A percentile compares a stretch with the other conserved stretches of the same genome.
Conservation (phyloP, 2,329 filamentous ascomycete species). For the Knufia petricola region DNA sequence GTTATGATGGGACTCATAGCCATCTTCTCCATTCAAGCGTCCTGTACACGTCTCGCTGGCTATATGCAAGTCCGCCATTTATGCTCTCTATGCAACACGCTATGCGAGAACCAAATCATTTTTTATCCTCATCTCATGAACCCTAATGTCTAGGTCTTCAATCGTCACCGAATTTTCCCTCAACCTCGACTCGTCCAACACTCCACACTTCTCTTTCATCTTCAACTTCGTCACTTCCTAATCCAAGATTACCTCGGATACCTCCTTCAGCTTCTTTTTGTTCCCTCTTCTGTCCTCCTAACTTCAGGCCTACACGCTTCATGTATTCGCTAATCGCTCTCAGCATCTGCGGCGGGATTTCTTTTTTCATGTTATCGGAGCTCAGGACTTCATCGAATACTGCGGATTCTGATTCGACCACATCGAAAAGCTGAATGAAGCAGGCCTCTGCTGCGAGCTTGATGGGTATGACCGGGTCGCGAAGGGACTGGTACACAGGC, state of each 20-base stretch:
- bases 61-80: no score
- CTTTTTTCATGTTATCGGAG: slow-evolving; percentile 51
- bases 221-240: slow-evolving; percentile 84
- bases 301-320: slow-evolving; percentile 75
- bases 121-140: not conserved
- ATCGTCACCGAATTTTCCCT: slow-evolving; percentile 21
- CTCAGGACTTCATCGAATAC: slow-evolving; percentile 85
- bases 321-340: slow-evolving; percentile 95
- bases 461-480: slow-evolving; percentile 86
- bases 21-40: no score
- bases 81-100: no score
- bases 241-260: slow-evolving; percentile 62
- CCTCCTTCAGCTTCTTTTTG: slow-evolving; percentile 86
- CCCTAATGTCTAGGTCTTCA: no score
- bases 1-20: no score
- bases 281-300: slow-evolving; percentile 81
- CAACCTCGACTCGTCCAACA: slow-evolving; percentile 79
- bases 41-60: no score
- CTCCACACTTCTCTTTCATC: slow-evolving; percentile 96
- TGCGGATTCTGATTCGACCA: slow-evolving; percentile 73
- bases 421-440: slow-evolving; percentile 81
- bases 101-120: no score
- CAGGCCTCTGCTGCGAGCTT: slow-evolving; percentile 92
- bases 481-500: slow-evolving; percentile 78
- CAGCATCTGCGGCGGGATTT: slow-evolving; percentile 56